phyloP scores from a whole-genome alignment of 116 monocot species.

The Iris pallida region DNA sequence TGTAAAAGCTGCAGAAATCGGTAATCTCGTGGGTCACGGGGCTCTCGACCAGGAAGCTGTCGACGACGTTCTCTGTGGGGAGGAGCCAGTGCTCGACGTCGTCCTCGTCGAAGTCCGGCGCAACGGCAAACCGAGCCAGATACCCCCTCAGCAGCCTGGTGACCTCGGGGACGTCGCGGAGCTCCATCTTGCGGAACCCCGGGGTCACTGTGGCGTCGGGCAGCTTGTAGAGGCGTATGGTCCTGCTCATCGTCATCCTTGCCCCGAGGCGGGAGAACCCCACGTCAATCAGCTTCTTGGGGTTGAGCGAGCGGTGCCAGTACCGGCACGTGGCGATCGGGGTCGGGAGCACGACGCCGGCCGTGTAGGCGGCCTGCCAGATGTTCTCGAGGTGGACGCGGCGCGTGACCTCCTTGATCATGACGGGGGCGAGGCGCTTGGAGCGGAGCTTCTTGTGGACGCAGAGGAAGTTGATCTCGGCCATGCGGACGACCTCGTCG shows the following conservation, averaged over 20 bases:
- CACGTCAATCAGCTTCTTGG: slow-evolving; percentile 55
- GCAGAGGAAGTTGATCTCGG: slow-evolving; percentile 55
- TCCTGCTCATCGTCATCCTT: slow-evolving; percentile 60
- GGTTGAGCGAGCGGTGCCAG: slow-evolving; percentile 53
- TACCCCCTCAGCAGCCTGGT: slow-evolving; percentile 39
- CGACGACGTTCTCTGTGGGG: slow-evolving; percentile 35
- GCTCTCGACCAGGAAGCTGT: slow-evolving; percentile 45
- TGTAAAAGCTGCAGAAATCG: slow-evolving; percentile 54
- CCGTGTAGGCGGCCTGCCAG: slow-evolving; percentile 58
- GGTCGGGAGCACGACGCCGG: slow-evolving; percentile 47
- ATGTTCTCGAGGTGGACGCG: slow-evolving; percentile 49
- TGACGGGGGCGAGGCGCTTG: slow-evolving; percentile 50
- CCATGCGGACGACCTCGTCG: slow-evolving; percentile 38
- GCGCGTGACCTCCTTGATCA: slow-evolving; percentile 51
- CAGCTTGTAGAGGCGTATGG: slow-evolving; percentile 44
- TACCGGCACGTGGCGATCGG: slow-evolving; percentile 47
- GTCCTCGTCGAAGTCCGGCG: slow-evolving; percentile 41
- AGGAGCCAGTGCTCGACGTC: slow-evolving; percentile 57
- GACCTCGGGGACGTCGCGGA: slow-evolving; percentile 38
- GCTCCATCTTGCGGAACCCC: slow-evolving; percentile 49
- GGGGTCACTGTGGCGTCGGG: slow-evolving; percentile 27
- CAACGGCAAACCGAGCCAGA: slow-evolving; percentile 31
- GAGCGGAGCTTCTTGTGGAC: slow-evolving; percentile 58
- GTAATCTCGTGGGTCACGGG: slow-evolving; percentile 45
- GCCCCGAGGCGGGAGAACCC: slow-evolving; percentile 48